A percentile compares a stretch with the other conserved stretches of the same genome.
These are phyloP conservation scores for Leucogyrophana mollusca DNA, from an alignment of 768 basidiomycete genomes.

Conservation along the genomic window DNA sequence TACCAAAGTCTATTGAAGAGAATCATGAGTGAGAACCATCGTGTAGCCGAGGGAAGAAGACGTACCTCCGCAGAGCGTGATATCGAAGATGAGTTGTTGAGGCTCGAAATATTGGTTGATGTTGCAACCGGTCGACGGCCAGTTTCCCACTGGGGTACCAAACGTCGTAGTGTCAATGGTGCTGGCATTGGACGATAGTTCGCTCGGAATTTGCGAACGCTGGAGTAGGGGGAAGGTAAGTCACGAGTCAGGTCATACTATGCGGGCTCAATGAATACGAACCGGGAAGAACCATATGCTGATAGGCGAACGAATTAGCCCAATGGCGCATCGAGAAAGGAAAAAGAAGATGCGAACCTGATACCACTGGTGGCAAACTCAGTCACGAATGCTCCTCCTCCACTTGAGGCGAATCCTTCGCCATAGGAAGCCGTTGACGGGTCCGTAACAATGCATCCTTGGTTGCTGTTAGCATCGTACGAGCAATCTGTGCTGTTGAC, in stretches of 20 bases:
- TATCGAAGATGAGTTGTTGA: slow-evolving; percentile 71
- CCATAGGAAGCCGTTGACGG: slow-evolving; percentile 60
- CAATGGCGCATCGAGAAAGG: neutral
- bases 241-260: neutral
- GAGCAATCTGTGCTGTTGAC: slow-evolving; percentile 62
- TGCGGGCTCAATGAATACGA: slow-evolving; percentile 3
- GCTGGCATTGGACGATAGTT: slow-evolving; percentile 47
- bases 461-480: slow-evolving; percentile 50
- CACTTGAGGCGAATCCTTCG: slow-evolving; percentile 57
- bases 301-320: neutral
- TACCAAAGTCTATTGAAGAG: slow-evolving; percentile 28
- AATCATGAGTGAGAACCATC: slow-evolving; percentile 12
- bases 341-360: slow-evolving; percentile 41
- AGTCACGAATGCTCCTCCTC: slow-evolving; percentile 76
- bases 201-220: slow-evolving; percentile 43
- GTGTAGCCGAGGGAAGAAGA: slow-evolving; percentile 21
- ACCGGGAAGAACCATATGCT: slow-evolving; percentile 33
- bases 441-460: slow-evolving; percentile 66
- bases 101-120: slow-evolving; percentile 54
- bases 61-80: slow-evolving; percentile 65
- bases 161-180: slow-evolving; percentile 54
- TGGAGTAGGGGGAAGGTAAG: slow-evolving; percentile 5
- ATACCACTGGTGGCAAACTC: slow-evolving; percentile 67
- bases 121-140: slow-evolving; percentile 56
- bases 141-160: slow-evolving; percentile 70